Base-by-base conservation (phyloP, 352 stramenopile species). In the Pythium pyrilobum region DNA sequence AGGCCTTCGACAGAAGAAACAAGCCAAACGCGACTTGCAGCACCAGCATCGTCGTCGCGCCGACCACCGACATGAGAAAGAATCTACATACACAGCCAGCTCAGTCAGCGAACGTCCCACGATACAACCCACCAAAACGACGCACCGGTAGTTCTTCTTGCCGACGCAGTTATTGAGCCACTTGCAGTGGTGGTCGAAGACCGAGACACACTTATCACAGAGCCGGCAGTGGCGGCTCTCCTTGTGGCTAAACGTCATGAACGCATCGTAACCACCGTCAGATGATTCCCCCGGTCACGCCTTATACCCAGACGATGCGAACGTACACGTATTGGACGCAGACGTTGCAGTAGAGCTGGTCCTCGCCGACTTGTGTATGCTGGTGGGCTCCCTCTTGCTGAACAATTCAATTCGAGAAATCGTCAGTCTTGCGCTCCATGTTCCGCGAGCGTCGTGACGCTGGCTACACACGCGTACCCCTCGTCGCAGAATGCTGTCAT, bases 121-220 rank as follows among this genome's bases (percentile, higher is more conserved):
- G 5, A 32, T 44, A n/a, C n/a, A n/a, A n/a, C n/a, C n/a, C n/a
- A n/a, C n/a, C n/a, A n/a, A n/a, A n/a, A n/a, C 25, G 16, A 61
- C 34, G 21, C 43, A 67, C 52, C 47, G 56, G 52, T 93, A 94
- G 66, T 94, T 94, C 53, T 94, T 90, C 50, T 74, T 76, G 41
- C 94, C 93, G 11, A 98, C 81, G 63, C 95, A 98, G 49, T 97
- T 98, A 67, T 98, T 98, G 24, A 98, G 84, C 94, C 89, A 97
- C 58, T 97, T 97, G 77, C 95, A 98, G 74, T 98, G 95, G 74
- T 98, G 95, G 67, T 98, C 95, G 67, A 98, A 98, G 28, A 91
- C 76, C 38, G 83, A 77, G 16, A 98, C 92, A 64, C 95, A 98
- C 58, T 98, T 98, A 56, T 98, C 89, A 55, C 95, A 98, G 40